Evolutionary conservation across 805 yeast genomes (phyloP).

Genomic region (Saccharomycopsis oosterbeekiorum): DNA sequence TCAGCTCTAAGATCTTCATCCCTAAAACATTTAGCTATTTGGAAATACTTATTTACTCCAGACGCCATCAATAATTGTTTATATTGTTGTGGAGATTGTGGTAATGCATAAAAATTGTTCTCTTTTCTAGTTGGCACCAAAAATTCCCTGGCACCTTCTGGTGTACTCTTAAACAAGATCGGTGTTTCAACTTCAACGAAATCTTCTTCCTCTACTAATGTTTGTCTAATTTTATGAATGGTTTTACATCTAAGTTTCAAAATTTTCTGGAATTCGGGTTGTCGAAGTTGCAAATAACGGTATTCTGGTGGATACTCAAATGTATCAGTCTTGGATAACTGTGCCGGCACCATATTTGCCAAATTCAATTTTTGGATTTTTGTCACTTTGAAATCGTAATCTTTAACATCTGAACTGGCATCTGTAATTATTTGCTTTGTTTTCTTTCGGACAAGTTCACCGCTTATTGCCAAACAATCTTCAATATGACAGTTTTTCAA

Average conservation of each 20-base stretch:
- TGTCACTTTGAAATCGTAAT: conserved; percentile 51
- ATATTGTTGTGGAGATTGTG: conserved; percentile 97
- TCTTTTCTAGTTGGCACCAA: conserved; percentile 77
- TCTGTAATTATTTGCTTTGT: conserved; percentile 12
- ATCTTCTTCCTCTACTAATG: conserved; percentile 29
- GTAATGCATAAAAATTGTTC: conserved; percentile 68
- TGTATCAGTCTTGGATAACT: conserved; percentile 42
- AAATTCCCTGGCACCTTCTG: conserved; percentile 96
- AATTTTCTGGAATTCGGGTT: conserved; percentile 44
- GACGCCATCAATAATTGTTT: conserved; percentile 92
- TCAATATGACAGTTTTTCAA: conserved; percentile 52
- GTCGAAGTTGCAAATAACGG: conserved; percentile 72
- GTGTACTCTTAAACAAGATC: conserved; percentile 84
- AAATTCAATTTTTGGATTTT: conserved; percentile 48
- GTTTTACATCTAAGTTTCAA: conserved; percentile 48
- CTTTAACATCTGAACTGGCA: conserved; percentile 11
- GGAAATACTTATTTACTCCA: conserved; percentile 79
- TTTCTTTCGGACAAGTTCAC: conserved; percentile 29
- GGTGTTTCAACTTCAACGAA: conserved; percentile 93
- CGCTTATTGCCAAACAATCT: conserved; percentile 62
- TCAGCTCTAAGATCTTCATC: conserved; percentile 94
- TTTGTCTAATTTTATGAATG: conserved; percentile 36
- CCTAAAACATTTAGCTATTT: conserved; percentile 87
- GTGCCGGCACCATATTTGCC: conserved; percentile 57
- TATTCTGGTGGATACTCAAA: conserved; percentile 66